Evolutionary conservation across 2,329 filamentous ascomycete species (phyloP).

Genomic region (Colletotrichum nymphaeae): DNA sequence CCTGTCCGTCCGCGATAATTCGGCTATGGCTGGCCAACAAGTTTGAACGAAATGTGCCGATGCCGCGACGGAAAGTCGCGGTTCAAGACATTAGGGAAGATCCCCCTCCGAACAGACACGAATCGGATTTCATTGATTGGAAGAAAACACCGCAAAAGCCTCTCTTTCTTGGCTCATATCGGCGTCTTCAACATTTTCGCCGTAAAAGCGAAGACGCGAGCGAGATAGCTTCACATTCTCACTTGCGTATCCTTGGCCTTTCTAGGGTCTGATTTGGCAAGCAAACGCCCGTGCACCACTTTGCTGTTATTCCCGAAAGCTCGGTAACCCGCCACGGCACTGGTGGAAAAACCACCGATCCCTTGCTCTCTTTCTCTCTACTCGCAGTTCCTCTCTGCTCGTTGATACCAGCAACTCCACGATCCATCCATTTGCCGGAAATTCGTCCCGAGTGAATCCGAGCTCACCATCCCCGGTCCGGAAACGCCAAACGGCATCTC

Average conservation of each 20-base stretch:
- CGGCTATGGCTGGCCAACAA: not conserved
- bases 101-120: not conserved
- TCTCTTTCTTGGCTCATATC: constrained; percentile 6
- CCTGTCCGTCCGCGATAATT: not conserved
- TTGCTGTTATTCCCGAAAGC: constrained; percentile 8
- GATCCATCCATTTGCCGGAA: constrained; percentile 6
- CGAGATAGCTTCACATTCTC: constrained; percentile 14
- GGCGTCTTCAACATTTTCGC: constrained; percentile 18
- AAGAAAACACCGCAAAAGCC: constrained; percentile 1
- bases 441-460: constrained; percentile 2
- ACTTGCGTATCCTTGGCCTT: not conserved
- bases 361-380: not conserved
- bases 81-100: constrained; percentile 12
- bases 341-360: constrained; percentile 24
- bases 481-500: constrained; percentile 8
- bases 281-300: constrained; percentile 1
- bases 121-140: not conserved
- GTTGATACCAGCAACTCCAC: not conserved
- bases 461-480: not conserved
- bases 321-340: constrained; percentile 10
- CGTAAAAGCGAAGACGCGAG: constrained; percentile 25
- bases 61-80: constrained; percentile 21
- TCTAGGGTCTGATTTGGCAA: not conserved
- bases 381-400: not conserved
- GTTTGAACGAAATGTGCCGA: constrained; percentile 3